These are phyloP conservation scores for Lasiosphaeria hispida DNA, from an alignment of 495 filamentous ascomycete species.

Conservation along the genomic window DNA sequence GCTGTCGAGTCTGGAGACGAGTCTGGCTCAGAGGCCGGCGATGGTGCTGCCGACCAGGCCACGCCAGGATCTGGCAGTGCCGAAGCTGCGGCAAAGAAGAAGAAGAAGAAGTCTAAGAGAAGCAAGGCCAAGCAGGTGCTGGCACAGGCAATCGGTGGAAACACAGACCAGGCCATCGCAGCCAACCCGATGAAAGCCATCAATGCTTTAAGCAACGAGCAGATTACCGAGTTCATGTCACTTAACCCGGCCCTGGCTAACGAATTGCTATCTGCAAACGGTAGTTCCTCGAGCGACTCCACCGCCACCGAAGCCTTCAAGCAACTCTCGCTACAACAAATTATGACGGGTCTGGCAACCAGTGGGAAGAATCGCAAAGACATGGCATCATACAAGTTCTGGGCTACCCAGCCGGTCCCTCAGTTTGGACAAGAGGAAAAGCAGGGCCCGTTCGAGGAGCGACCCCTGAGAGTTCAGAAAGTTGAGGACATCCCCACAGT, in stretches of 20 bases:
- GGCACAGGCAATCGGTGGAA: conserved; percentile 12
- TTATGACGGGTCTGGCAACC: conserved; percentile 74
- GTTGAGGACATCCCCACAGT: conserved; percentile 72
- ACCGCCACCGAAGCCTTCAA: conserved; percentile 60
- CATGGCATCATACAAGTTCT: conserved; percentile 96
- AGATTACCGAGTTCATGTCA: conserved; percentile 54
- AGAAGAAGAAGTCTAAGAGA: conserved; percentile 53
- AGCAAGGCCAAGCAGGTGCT: conserved; percentile 50
- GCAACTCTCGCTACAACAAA: conserved; percentile 70
- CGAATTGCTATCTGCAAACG: conserved; percentile 43
- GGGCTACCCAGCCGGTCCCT: conserved; percentile 94
- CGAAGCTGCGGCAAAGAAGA: conserved; percentile 36
- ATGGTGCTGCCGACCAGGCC: conserved; percentile 21
- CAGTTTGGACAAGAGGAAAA: conserved; percentile 62
- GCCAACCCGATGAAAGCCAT: conserved; percentile 39
- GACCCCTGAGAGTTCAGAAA: conserved; percentile 60
- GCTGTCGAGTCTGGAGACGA: conserved; percentile 41
- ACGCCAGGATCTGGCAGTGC: conserved; percentile 16
- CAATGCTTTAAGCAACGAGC: conserved; percentile 43
- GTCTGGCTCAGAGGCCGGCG: conserved; percentile 32
- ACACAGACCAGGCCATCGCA: conserved; percentile 15
- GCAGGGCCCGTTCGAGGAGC: conserved; percentile 45
- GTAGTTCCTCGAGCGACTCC: conserved; percentile 17
- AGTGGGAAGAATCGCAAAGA: conserved; percentile 89
- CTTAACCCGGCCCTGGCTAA: conserved; percentile 61